These are phyloP conservation scores for Alopecurus myosuroides DNA, from an alignment of 176 grass and related monocot genomes.

Conservation along the genomic window DNA sequence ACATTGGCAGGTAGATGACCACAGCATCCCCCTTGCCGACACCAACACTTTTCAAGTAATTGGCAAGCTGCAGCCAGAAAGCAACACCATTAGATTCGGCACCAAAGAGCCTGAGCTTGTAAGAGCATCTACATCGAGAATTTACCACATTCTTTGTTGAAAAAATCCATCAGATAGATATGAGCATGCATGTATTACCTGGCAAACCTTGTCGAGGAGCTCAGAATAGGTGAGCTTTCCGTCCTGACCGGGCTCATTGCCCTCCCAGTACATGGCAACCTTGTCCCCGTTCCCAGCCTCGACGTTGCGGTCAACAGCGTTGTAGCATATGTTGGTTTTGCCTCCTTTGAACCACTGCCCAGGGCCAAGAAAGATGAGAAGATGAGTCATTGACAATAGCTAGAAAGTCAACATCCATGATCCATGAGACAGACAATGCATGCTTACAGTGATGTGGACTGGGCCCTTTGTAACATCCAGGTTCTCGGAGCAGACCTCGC, in stretches of 20 bases:
- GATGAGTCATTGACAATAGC: not conserved
- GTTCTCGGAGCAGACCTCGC: slow-evolving; percentile 76
- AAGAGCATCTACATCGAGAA: slow-evolving; percentile 21
- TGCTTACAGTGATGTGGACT: slow-evolving; percentile 56
- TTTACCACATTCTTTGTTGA: not conserved
- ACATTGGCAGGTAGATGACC: slow-evolving; percentile 93
- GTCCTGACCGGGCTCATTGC: slow-evolving; percentile 60
- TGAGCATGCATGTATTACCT: slow-evolving; percentile 51
- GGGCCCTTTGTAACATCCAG: slow-evolving; percentile 64
- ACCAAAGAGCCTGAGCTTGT: not conserved
- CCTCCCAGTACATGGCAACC: slow-evolving; percentile 87
- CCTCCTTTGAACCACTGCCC: slow-evolving; percentile 89
- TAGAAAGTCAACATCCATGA: not conserved
- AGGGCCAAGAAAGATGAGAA: not conserved
- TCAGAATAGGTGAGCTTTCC: slow-evolving; percentile 77
- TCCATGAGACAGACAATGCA: not conserved
- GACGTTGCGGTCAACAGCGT: slow-evolving; percentile 76
- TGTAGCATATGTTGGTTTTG: slow-evolving; percentile 95
- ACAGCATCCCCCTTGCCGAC: slow-evolving; percentile 79
- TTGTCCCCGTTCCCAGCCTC: slow-evolving; percentile 75
- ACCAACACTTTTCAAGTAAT: slow-evolving; percentile 89
- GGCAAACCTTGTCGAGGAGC: slow-evolving; percentile 93
- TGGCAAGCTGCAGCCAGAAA: slow-evolving; percentile 64
- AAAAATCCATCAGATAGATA: not conserved
- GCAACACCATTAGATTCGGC: not conserved